Percentiles rank a stretch among this genome's conserved stretches.
phyloP scores from a whole-genome alignment of 192 early-diverging fungal genomes.

The Gorgonomyces haynaldii region DNA sequence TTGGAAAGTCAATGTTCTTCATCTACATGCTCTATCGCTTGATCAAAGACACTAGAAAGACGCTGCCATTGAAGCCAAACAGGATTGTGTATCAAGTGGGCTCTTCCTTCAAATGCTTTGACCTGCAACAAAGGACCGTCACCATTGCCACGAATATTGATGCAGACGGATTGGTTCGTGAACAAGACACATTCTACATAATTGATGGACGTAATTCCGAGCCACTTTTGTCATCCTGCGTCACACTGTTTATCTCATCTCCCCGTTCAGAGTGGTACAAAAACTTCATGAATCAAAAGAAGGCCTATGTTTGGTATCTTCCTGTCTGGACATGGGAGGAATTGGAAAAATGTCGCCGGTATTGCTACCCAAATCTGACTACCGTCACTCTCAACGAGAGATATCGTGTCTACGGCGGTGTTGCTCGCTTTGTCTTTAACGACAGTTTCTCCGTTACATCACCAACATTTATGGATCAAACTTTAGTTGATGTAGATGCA shows the following conservation, averaged over 20 bases:
- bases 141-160: constrained; percentile 5
- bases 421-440: constrained; percentile 17
- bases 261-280: constrained; percentile 14
- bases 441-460: constrained; percentile 2
- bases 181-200: constrained; percentile 17
- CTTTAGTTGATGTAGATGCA: constrained; percentile 12
- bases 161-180: background rate
- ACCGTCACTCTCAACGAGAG: constrained; percentile 5
- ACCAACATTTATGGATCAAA: background rate
- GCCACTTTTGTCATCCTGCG: constrained; percentile 7
- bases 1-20: constrained; percentile 19
- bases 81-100: constrained; percentile 1
- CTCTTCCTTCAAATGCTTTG: too few relatives aligned
- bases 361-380: constrained; percentile 11
- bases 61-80: constrained; percentile 9
- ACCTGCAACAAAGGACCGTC: too few relatives aligned
- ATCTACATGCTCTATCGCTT: constrained; percentile 20
- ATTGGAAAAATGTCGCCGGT: constrained; percentile 9
- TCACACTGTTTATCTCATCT: constrained; percentile 13
- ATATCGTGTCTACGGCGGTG: constrained; percentile 15
- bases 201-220: constrained; percentile 14
- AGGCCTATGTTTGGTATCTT: constrained; percentile 7
- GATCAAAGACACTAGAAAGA: constrained; percentile 7
- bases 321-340: constrained; percentile 11
- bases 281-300: constrained; percentile 12